Conservation (phyloP, 2,329 filamentous ascomycete species). For the Epichloe gansuensis region DNA sequence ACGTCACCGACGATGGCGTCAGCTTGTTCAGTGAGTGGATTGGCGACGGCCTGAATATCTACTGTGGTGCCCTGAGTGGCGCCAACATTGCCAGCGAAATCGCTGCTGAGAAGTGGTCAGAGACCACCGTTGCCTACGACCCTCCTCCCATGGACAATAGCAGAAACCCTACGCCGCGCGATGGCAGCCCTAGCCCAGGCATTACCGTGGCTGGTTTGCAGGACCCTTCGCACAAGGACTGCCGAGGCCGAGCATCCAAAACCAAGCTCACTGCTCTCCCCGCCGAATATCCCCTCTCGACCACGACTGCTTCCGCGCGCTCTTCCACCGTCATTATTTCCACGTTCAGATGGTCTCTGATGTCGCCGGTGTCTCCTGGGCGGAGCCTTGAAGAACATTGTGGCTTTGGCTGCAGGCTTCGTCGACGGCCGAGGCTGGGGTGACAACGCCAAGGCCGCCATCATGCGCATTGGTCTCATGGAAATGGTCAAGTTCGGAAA, state of each 20-base stretch:
- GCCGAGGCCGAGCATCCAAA: conserved; percentile 53
- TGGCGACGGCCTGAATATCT: conserved; percentile 80
- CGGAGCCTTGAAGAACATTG: conserved; percentile 92
- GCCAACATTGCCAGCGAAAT: conserved; percentile 96
- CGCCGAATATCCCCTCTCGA: conserved; percentile 75
- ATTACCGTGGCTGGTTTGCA: conserved; percentile 42
- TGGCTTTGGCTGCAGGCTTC: conserved; percentile 87
- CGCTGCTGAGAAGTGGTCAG: conserved; percentile 88
- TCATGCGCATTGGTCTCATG: conserved; percentile 90
- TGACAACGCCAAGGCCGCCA: conserved; percentile 96
- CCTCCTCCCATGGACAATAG: conserved; percentile 73
- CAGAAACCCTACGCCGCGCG: conserved; percentile 48
- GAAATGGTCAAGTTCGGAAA: conserved; percentile 97
- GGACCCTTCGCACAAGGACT: conserved; percentile 54
- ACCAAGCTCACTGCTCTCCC: conserved; percentile 66
- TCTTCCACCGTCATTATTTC: conserved; percentile 97
- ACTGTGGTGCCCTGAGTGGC: conserved; percentile 88
- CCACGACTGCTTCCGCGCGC: conserved; percentile 66
- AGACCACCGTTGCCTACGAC: conserved; percentile 94
- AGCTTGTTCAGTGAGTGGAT: conserved; percentile 92
- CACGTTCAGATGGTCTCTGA: conserved; percentile 89
- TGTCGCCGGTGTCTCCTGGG: conserved; percentile 95
- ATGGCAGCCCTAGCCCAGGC: conserved; percentile 35
- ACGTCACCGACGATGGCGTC: conserved; percentile 77
- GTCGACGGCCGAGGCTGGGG: conserved; percentile 95